Evolutionary conservation across 768 basidiomycete genomes (phyloP).

Genomic region (Lepiota subincarnata): DNA sequence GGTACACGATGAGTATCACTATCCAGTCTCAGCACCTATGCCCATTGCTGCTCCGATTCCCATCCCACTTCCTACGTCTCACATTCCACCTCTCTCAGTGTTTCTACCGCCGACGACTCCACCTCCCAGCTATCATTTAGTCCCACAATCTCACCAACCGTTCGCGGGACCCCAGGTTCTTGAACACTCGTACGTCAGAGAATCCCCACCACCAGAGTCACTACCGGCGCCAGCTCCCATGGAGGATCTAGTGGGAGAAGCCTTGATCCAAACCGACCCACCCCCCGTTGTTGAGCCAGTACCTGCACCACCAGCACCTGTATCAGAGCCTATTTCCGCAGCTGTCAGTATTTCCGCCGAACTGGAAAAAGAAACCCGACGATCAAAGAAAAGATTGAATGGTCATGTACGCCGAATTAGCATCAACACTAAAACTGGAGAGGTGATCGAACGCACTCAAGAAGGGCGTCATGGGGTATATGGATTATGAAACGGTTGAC

Average conservation of each 20-base stretch:
- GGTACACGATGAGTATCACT: not conserved
- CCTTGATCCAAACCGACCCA: not conserved
- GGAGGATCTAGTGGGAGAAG: not conserved
- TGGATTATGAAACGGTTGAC: slow-evolving; percentile 3
- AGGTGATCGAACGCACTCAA: slow-evolving; percentile 6
- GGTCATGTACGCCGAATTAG: slow-evolving; percentile 12
- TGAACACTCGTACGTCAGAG: slow-evolving; percentile 6
- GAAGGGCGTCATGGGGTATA: slow-evolving; percentile 12
- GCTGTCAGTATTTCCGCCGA: slow-evolving; percentile 1
- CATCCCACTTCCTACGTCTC: not conserved
- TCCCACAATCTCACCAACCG: slow-evolving; percentile 1
- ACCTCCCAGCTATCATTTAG: slow-evolving; percentile 1
- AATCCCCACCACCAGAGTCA: not conserved
- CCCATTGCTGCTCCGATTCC: not conserved
- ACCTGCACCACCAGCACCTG: not conserved
- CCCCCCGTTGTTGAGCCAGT: not conserved
- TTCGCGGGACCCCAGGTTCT: not conserved
- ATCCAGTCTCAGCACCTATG: not conserved
- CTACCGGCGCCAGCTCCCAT: not conserved
- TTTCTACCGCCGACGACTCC: not conserved
- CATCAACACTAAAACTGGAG: slow-evolving; percentile 11
- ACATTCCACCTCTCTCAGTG: not conserved
- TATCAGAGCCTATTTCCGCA: not conserved
- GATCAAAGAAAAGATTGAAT: slow-evolving; percentile 4
- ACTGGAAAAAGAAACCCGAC: not conserved